Base-by-base conservation (phyloP, 768 basidiomycete genomes). In the Coprinellus aureogranulatus region DNA sequence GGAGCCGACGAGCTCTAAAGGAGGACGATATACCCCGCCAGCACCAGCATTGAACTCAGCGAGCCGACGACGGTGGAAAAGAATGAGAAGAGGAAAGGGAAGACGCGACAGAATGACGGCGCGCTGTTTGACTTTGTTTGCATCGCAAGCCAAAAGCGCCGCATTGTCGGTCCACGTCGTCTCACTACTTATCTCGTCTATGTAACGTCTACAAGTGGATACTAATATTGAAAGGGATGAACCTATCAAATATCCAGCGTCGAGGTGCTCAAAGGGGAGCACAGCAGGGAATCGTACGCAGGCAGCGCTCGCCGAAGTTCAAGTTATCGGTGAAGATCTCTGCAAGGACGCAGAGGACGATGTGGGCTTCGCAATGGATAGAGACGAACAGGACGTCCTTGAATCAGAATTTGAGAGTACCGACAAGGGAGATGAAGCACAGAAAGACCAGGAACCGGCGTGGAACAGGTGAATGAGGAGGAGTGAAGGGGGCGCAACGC, bases 401-500 rank as follows among this genome's bases (percentile, higher is more conserved):
- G 90, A 81, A 62, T 90, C 88, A 10, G 92, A 94, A 68, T 94
- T 94, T 64, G 89, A 85, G 61, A 90, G 88, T 61, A 93, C 92
- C 0, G 92, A 93, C 58, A 90, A 90, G 41, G 86, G 86, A 58
- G 77, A 81, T 34, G 77, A 70, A 1, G 79, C 81, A 20, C 79
- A 81, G 25, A 81, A 80, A 12, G 73, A 76, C 8, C 8, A 39
- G 18, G 82, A 82, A 5, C 10, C 37, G 37, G 77, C 73, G 4
- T 86, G 64, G 78, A 71, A 41, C 73, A 72, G n/a, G 74, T 81
- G 3, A 69, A 74, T 31, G 85, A 87, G 11, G 89, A 90, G 62
- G 88, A 90, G 54, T 79, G 72, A 58, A 74, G 73, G 41, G 70
- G 69, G 22, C 72, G 75, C 59, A 84, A 81, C 10, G 37, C n/a